Evolutionary conservation across 2,329 filamentous ascomycete species (phyloP), one percentile per base, ranked within the genome.

Genomic region (Penicillium sp.): DNA sequence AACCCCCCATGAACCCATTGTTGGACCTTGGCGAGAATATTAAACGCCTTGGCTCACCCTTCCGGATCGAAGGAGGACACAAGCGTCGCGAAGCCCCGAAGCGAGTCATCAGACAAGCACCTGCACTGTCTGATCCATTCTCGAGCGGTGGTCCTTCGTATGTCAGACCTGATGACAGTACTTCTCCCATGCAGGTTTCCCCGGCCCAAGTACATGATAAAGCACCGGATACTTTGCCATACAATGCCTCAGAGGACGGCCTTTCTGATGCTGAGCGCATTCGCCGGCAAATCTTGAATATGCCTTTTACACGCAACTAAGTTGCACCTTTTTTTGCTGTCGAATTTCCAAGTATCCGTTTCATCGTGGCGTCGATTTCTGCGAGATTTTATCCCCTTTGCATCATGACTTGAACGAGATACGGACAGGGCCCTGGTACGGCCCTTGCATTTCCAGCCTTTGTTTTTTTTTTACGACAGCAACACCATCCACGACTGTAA

Each of bases 41-140:
- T 50, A 78, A 77, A 55, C 75, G 78, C 39, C 69, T 81, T 19
- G 78, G 78, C 25, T 81, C 79, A 31, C 79, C 79, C 2, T 81
- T 81, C 59, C 73, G 75, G 53, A 64, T 75, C 10, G 75, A 79
- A 57, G 68, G 64, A n/a, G 58, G 61, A 13, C 68, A 67, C 49
- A 71, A 69, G 49, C 72, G 70, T 48, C 68, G 68, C 29, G 71
- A 70, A 27, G 59, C 67, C 5, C 63, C 67, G 16, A 58, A 65
- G 25, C 67, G 71, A 56, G 68, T 67, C 33, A 68, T 73, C 21
- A 68, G 75, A 57, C 77, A 78, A 60, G 74, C 72, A 13, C 72
- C 75, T 33, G 79, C 75, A 40, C 68, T 76, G 55, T 78, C 76
- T 10, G 77, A 79, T 53, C 74, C 77, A 2, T 79, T 78, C 60